Percentiles rank a stretch among this genome's conserved stretches.
phyloP scores from a whole-genome alignment of 345 rosid species.

The Citrus cavaleriei region DNA sequence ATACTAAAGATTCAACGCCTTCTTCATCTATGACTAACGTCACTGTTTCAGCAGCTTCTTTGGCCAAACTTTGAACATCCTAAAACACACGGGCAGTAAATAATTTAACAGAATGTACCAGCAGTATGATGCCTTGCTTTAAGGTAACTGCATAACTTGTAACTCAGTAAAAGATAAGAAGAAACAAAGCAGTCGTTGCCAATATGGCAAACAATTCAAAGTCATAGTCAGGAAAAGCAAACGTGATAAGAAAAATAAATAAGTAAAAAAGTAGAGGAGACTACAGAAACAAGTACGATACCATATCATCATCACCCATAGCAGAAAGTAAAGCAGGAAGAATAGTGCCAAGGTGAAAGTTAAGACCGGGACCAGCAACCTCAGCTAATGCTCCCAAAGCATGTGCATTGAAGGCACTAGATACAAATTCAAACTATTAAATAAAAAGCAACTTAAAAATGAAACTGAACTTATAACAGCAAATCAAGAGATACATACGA shows the following conservation, averaged over 20 bases:
- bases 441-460: background rate
- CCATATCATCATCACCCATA: conserved; percentile 74
- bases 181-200: background rate
- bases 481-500: conserved; percentile 60
- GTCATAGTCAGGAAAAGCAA: background rate
- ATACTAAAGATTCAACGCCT: conserved; percentile 70
- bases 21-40: conserved; percentile 88
- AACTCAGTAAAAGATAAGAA: background rate
- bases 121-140: background rate
- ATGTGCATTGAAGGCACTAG: conserved; percentile 94
- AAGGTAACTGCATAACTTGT: background rate
- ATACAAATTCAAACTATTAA: conserved; percentile 19
- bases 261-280: background rate
- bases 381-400: conserved; percentile 97
- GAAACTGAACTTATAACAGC: conserved; percentile 1
- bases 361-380: conserved; percentile 94
- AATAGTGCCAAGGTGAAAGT: conserved; percentile 78
- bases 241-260: background rate
- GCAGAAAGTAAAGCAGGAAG: conserved; percentile 93
- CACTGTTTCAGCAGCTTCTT: conserved; percentile 87
- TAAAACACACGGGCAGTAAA: conserved; percentile 23
- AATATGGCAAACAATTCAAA: background rate
- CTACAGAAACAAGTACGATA: conserved; percentile 12
- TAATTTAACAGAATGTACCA: background rate
- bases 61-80: conserved; percentile 87